Evolutionary conservation across 331 rosid genomes (phyloP), one percentile per base, ranked within the genome.

Genomic region (Saraca asoca): DNA sequence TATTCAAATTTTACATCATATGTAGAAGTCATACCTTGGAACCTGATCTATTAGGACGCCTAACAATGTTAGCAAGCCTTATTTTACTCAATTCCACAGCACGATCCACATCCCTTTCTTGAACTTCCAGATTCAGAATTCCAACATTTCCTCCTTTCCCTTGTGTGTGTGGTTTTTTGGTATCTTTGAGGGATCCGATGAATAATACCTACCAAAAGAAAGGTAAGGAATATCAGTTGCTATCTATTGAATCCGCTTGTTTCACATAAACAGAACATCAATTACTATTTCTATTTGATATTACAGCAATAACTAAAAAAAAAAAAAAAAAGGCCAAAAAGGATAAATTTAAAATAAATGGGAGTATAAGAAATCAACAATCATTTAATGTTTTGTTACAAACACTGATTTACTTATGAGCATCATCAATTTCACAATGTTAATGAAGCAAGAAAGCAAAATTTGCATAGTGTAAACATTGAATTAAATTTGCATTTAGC

Each of bases 41-140:
- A 61, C 95, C 88, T 72, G 79, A 68, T 83, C 72, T 86, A 20
- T 53, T 70, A 19, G 89, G 86, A 66, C 87, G 99, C 76, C 65
- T 78, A 15, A 79, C 94, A 58, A 87, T 71, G 69, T 72, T 82
- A 20, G 83, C 87, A 66, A 80, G 82, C 56, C 91, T 81, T 39
- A 43, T 73, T 79, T 76, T 82, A 51, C 79, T 68, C 78, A 77
- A 31, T 58, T 86, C 73, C 15, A 74, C 55, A 71, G 82, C 75
- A 69, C 49, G 41, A 16, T 42, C 74, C 9, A 19, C 71, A 13
- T 82, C 78, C 54, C 73, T 79, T 81, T 86, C 85, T 54, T 31
- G 51, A 58, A 75, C 59, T 78, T 85, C 85, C 56, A 66, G 52
- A 50, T 73, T 75, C 67, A 74, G 74, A 69, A 59, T 60, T 39